Conservation (phyloP, 495 filamentous ascomycete genomes). For the Echria macrotheca region DNA sequence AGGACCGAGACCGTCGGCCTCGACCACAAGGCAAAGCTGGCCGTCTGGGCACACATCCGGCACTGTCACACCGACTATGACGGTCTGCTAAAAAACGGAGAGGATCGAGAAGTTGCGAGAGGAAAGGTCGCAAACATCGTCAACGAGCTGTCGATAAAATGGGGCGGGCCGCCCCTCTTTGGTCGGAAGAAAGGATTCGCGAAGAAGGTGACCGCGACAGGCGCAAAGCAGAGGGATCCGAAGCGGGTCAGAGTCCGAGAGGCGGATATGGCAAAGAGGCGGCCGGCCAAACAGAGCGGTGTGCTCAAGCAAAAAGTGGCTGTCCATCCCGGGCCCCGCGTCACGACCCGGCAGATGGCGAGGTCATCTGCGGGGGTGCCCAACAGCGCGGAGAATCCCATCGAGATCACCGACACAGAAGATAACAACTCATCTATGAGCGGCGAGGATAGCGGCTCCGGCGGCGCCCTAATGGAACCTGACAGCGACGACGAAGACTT, state of each 20-base stretch:
- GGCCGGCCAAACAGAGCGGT: not conserved
- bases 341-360: not conserved
- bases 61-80: conserved; percentile 38
- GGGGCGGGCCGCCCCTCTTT: conserved; percentile 19
- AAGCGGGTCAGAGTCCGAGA: not conserved
- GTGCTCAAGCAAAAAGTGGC: not conserved
- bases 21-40: conserved; percentile 28
- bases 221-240: not conserved
- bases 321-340: not conserved
- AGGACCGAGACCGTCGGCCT: conserved; percentile 23
- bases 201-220: not conserved
- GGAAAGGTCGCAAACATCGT: conserved; percentile 10
- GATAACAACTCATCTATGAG: not conserved
- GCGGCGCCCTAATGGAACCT: too few relatives aligned
- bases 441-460: not conserved
- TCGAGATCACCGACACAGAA: not conserved
- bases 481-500: too few relatives aligned
- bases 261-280: not conserved
- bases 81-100: conserved; percentile 15
- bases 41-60: conserved; percentile 34
- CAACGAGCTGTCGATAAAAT: conserved; percentile 16
- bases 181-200: too few relatives aligned
- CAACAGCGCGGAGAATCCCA: not conserved
- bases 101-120: conserved; percentile 17
- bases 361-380: not conserved